Evolutionary conservation across 2,329 filamentous ascomycete genomes (phyloP).

Genomic region (Colletotrichum theobromicola): DNA sequence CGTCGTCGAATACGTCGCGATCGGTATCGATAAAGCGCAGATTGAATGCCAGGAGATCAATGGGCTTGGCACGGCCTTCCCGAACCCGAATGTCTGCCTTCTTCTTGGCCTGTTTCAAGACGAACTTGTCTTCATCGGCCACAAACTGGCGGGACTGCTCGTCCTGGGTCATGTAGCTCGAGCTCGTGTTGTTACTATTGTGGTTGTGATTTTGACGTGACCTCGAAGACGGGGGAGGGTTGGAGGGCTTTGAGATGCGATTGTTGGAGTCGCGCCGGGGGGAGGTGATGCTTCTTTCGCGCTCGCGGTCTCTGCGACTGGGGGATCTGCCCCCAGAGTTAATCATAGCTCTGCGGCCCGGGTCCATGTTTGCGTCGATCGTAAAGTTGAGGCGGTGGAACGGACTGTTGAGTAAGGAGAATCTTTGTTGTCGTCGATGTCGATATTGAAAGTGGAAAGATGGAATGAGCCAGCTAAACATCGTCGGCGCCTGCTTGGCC

Average conservation of each 20-base stretch:
- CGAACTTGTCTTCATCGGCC: conserved; percentile 93
- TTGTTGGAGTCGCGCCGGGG: conserved; percentile 60
- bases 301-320: conserved; percentile 28
- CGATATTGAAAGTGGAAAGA: neutral
- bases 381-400: neutral
- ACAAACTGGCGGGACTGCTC: conserved; percentile 85
- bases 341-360: conserved; percentile 60
- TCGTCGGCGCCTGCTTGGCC: neutral
- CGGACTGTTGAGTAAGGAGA: neutral
- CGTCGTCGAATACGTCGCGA: conserved; percentile 84
- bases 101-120: conserved; percentile 96
- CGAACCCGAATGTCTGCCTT: conserved; percentile 95
- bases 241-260: conserved; percentile 60
- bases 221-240: conserved; percentile 31
- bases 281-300: conserved; percentile 53
- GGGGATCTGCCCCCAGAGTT: conserved; percentile 46
- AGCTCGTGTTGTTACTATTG: conserved; percentile 16
- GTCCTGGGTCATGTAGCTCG: conserved; percentile 70
- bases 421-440: neutral
- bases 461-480: neutral
- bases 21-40: conserved; percentile 87
- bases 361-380: conserved; percentile 51
- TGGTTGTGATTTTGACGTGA: conserved; percentile 28
- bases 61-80: conserved; percentile 87
- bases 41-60: conserved; percentile 93